Evolutionary conservation across 73 alveolate species (phyloP).

Genomic region (Durusdinium trenchii): DNA sequence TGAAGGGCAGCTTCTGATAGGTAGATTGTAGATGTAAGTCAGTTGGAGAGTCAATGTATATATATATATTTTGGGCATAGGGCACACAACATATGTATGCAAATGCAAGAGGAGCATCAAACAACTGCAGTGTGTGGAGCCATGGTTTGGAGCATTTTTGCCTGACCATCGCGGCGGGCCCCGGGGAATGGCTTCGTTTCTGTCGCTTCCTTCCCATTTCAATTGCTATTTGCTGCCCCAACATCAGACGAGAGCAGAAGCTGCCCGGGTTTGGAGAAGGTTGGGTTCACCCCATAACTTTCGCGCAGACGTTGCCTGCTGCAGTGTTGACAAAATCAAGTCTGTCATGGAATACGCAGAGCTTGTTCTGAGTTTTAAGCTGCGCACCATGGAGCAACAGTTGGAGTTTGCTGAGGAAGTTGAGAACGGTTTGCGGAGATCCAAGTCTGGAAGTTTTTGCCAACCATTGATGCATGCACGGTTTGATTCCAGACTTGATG

Average conservation of each 20-base stretch:
- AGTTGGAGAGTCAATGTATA: too few species aligned
- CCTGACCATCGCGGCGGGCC: too few species aligned
- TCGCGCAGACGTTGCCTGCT: constrained; percentile 67
- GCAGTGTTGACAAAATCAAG: constrained; percentile 68
- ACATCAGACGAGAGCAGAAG: constrained; percentile 56
- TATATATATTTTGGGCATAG: too few species aligned
- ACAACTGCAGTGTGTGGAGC: too few species aligned
- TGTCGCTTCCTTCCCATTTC: constrained; percentile 45
- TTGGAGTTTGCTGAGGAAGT: constrained; percentile 13
- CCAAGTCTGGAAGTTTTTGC: constrained; percentile 54
- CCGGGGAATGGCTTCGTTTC: too few species aligned
- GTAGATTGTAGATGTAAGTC: too few species aligned
- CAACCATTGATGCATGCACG: constrained; percentile 66
- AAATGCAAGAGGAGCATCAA: too few species aligned
- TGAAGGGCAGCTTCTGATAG: too few species aligned
- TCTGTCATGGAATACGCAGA: constrained; percentile 45
- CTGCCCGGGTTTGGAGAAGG: constrained; percentile 44
- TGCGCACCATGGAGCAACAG: constrained; percentile 54
- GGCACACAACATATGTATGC: too few species aligned
- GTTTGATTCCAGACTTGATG: constrained; percentile 9
- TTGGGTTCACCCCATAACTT: not conserved
- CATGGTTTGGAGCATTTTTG: too few species aligned
- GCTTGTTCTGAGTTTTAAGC: constrained; percentile 33
- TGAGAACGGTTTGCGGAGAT: not conserved
- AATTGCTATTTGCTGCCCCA: constrained; percentile 35